Conservation (phyloP, 1,284 basidiomycete species). For the Pascua guehoae region DNA sequence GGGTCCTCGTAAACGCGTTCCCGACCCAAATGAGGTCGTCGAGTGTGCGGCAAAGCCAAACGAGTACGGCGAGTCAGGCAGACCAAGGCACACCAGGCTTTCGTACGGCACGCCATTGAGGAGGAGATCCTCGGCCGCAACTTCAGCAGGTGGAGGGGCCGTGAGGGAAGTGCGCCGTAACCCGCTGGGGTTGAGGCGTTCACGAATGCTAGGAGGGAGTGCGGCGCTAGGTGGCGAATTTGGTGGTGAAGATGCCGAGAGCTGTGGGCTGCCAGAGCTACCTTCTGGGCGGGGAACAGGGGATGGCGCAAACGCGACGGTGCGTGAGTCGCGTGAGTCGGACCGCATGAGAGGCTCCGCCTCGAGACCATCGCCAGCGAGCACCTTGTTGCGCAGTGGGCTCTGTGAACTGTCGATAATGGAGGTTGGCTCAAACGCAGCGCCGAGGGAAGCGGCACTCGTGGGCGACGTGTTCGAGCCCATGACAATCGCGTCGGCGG, state of each 20-base stretch:
- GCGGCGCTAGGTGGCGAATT: conserved; percentile 8
- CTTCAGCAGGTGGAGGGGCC: background rate
- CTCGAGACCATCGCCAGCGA: conserved; percentile 18
- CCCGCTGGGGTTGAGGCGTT: conserved; percentile 15
- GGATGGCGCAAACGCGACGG: conserved; percentile 39
- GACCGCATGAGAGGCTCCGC: conserved; percentile 19
- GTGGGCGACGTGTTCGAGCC: too few species aligned
- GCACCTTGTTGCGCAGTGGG: conserved; percentile 22
- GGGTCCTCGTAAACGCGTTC: conserved; percentile 6
- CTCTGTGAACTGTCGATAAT: conserved; percentile 13
- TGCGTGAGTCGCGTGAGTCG: conserved; percentile 32
- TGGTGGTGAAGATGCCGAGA: background rate
- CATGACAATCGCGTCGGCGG: background rate
- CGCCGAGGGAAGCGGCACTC: conserved; percentile 8
- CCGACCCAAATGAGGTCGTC: conserved; percentile 68
- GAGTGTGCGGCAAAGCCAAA: conserved; percentile 53
- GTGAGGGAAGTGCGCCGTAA: conserved; percentile 13
- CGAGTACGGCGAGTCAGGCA: conserved; percentile 69
- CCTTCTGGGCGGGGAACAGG: conserved; percentile 14
- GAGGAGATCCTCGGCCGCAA: conserved; percentile 9
- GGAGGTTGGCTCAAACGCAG: conserved; percentile 21
- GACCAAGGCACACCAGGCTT: conserved; percentile 70
- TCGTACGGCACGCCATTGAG: conserved; percentile 72
- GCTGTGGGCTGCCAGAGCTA: background rate
- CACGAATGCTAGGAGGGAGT: conserved; percentile 19